These are phyloP conservation scores for Raddia guianensis DNA, from an alignment of 176 grass and related monocot species.

Conservation along the genomic window DNA sequence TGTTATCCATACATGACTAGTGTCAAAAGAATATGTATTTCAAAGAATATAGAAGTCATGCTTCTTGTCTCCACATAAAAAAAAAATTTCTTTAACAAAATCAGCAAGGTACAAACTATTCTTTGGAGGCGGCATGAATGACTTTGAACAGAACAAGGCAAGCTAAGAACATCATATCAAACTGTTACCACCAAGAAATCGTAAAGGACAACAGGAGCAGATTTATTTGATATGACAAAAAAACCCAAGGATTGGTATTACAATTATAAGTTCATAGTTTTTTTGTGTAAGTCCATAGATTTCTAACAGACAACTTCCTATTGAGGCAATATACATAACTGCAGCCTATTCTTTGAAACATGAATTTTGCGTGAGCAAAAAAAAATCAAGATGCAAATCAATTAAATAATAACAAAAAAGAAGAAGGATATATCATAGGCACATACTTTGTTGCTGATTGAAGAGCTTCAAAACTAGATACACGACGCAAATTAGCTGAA, in stretches of 20 bases:
- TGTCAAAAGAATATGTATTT: not conserved
- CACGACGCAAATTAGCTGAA: slow-evolving; percentile 90
- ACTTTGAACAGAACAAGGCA: slow-evolving; percentile 19
- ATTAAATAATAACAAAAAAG: not conserved
- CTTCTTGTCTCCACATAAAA: slow-evolving; percentile 24
- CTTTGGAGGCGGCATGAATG: not conserved
- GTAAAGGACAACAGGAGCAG: not conserved
- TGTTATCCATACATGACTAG: not conserved
- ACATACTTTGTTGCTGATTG: slow-evolving; percentile 95
- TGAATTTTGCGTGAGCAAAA: not conserved
- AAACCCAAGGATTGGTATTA: not conserved
- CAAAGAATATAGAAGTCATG: not conserved
- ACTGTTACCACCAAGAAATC: not conserved
- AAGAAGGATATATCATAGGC: slow-evolving; percentile 33
- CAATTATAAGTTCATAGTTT: not conserved
- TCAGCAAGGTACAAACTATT: not conserved
- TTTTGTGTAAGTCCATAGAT: not conserved
- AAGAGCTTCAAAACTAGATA: slow-evolving; percentile 93
- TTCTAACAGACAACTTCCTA: not conserved
- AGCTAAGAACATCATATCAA: not conserved
- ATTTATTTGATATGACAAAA: not conserved
- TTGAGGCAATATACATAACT: not conserved
- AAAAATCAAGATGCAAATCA: slow-evolving; percentile 11
- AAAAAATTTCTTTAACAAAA: slow-evolving; percentile 9
- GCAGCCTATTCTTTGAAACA: slow-evolving; percentile 5